A percentile compares a stretch with the other conserved stretches of the same genome.
phyloP scores from a whole-genome alignment of 2,329 filamentous ascomycete genomes.

The Byssothecium circinans region DNA sequence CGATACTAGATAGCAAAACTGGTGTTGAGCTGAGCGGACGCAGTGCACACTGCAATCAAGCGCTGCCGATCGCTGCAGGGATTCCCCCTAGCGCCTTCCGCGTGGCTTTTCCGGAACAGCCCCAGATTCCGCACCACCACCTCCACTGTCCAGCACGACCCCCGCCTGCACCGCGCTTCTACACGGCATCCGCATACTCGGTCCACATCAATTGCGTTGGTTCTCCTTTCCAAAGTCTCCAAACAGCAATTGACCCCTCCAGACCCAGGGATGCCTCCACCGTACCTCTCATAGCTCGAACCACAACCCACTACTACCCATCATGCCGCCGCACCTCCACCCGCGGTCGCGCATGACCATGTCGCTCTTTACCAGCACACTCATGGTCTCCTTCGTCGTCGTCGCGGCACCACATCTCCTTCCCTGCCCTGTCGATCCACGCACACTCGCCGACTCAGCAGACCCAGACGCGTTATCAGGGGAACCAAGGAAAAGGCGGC shows the following conservation, averaged over 20 bases:
- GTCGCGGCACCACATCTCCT: constrained; percentile 88
- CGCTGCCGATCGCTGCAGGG: background rate
- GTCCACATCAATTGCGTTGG: constrained; percentile 37
- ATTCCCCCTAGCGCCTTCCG: background rate
- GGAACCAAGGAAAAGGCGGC: constrained; percentile 42
- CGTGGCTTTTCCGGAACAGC: constrained; percentile 1
- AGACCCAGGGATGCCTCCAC: constrained; percentile 36
- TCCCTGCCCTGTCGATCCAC: constrained; percentile 80
- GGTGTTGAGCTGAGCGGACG: constrained; percentile 3
- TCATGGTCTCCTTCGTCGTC: constrained; percentile 86
- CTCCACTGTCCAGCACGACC: constrained; percentile 30
- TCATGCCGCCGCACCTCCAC: constrained; percentile 83
- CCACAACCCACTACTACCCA: too few relatives aligned
- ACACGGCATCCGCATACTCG: constrained; percentile 14
- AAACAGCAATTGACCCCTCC: constrained; percentile 17
- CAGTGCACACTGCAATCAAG: too few relatives aligned
- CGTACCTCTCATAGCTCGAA: constrained; percentile 20
- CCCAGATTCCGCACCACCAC: constrained; percentile 13
- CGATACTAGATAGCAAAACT: background rate
- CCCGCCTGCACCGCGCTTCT: constrained; percentile 16
- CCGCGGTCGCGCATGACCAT: constrained; percentile 91
- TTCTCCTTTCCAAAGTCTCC: constrained; percentile 10
- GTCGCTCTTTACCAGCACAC: constrained; percentile 91
- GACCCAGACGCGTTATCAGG: constrained; percentile 32
- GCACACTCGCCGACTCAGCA: constrained; percentile 71